Evolutionary conservation across 139 green algal genomes (phyloP).

Genomic region (Penium margaritaceum): DNA sequence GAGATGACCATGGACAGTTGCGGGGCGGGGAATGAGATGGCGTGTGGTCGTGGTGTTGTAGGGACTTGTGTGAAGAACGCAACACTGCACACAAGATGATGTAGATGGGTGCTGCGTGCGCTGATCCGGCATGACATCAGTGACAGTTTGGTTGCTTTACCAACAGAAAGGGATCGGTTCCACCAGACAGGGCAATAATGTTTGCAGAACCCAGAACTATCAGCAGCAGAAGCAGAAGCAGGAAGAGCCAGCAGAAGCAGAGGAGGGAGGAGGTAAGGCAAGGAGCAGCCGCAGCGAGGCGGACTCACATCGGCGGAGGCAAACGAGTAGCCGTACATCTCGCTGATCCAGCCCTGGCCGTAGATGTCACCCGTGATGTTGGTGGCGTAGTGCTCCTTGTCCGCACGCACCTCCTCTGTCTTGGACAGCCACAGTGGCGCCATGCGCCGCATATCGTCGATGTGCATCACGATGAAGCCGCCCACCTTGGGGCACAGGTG

Average conservation of each 20-base stretch:
- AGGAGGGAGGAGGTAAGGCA: background rate
- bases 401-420: constrained; percentile 39
- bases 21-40: background rate
- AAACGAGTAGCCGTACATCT: constrained; percentile 59
- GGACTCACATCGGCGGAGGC: constrained; percentile 21
- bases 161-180: no score
- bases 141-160: no score
- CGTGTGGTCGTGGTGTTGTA: no score
- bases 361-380: constrained; percentile 48
- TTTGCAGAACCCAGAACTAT: no score
- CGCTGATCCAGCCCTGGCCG: constrained; percentile 48
- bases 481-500: constrained; percentile 40
- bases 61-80: no score
- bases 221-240: no score
- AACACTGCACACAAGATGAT: no score
- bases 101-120: no score
- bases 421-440: constrained; percentile 46
- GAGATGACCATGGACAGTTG: background rate
- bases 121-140: no score
- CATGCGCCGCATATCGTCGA: constrained; percentile 31
- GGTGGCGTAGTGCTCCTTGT: constrained; percentile 35
- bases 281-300: background rate
- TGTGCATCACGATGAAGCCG: constrained; percentile 39
- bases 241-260: no score
- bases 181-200: no score